Evolutionary conservation across 2,329 filamentous ascomycete genomes (phyloP).

Genomic region (Fusarium goolgardi): DNA sequence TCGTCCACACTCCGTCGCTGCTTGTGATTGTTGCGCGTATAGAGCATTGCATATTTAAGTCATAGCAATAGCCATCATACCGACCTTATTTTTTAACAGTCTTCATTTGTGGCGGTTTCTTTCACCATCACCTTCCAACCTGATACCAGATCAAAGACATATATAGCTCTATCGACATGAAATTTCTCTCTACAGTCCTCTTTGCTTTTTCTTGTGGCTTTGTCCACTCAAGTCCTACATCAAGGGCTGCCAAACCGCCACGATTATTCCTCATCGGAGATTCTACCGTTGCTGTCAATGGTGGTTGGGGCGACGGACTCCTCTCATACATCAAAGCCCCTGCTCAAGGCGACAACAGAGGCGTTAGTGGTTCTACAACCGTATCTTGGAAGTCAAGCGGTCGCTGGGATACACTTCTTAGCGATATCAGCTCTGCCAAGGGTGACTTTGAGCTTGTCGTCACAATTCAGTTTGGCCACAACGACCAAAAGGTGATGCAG

Average conservation of each 20-base stretch:
- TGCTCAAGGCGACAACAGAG: neutral
- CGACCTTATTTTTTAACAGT: too few relatives aligned
- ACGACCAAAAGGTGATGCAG: conserved; percentile 15
- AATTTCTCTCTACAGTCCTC: neutral
- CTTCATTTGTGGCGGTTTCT: neutral
- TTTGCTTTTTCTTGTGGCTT: neutral
- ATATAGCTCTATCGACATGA: neutral
- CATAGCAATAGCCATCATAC: neutral
- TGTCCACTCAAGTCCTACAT: neutral
- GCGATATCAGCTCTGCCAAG: neutral
- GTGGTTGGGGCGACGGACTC: conserved; percentile 7
- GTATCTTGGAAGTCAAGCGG: conserved; percentile 18
- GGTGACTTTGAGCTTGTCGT: conserved; percentile 2
- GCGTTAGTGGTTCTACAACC: conserved; percentile 9
- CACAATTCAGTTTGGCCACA: conserved; percentile 14
- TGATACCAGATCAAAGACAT: too few relatives aligned
- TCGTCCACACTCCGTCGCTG: neutral
- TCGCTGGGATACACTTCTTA: conserved; percentile 8
- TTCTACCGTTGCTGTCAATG: neutral
- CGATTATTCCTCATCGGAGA: conserved; percentile 18
- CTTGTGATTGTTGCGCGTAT: neutral
- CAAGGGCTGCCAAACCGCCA: neutral
- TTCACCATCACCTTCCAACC: neutral
- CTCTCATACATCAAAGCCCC: neutral
- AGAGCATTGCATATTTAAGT: neutral